phyloP scores from a whole-genome alignment of 345 rosid species.

The Populus nigra region DNA sequence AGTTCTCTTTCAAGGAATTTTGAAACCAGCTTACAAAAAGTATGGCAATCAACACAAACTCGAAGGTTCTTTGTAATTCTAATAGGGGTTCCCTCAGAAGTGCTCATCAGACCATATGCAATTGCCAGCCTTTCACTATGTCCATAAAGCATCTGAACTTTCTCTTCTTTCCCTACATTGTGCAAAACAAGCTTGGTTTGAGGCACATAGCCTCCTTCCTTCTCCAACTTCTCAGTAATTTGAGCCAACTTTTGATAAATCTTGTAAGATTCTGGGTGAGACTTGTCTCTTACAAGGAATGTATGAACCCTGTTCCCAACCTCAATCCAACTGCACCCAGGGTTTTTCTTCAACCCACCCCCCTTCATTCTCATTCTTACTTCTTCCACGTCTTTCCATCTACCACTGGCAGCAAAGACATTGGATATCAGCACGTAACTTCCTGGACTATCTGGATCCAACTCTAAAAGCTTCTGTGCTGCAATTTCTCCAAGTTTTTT shows the following conservation, averaged over 20 bases:
- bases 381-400: constrained; percentile 65
- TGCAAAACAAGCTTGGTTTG: constrained; percentile 65
- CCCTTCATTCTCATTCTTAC: constrained; percentile 69
- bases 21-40: constrained; percentile 73
- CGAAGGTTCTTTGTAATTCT: constrained; percentile 73
- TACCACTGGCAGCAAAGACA: constrained; percentile 64
- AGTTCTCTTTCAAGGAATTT: constrained; percentile 48
- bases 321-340: constrained; percentile 96
- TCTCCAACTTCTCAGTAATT: constrained; percentile 51
- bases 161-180: constrained; percentile 60
- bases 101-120: constrained; percentile 59
- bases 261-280: constrained; percentile 58
- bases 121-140: constrained; percentile 86
- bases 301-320: constrained; percentile 59
- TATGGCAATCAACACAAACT: constrained; percentile 80
- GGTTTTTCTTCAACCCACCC: constrained; percentile 65
- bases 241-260: constrained; percentile 53
- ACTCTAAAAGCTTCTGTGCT: constrained; percentile 53
- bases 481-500: constrained; percentile 66
- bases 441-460: constrained; percentile 63
- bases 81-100: constrained; percentile 42
- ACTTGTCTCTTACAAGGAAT: constrained; percentile 75
- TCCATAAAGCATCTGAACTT: constrained; percentile 62
- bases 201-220: constrained; percentile 64
- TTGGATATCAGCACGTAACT: constrained; percentile 79